Evolutionary conservation across 345 rosid species (phyloP).

Genomic region (Limnanthes douglasii): DNA sequence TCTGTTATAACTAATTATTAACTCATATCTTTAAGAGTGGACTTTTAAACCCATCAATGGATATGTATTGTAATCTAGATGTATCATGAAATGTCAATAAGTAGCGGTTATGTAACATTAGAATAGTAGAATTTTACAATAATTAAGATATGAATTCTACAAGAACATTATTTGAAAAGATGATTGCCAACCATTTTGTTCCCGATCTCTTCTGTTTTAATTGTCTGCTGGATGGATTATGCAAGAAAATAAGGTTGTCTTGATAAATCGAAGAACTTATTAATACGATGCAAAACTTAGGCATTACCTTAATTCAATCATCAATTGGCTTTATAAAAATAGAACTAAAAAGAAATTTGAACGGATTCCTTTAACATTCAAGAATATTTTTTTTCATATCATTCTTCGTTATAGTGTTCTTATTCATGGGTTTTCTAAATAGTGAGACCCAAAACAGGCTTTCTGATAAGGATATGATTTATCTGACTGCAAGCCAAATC

Average conservation of each 20-base stretch:
- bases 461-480: too few relatives aligned
- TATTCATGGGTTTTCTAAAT: slow-evolving; percentile 29
- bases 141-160: slow-evolving; percentile 27
- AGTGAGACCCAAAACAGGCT: slow-evolving; percentile 19
- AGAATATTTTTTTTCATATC: slow-evolving; percentile 22
- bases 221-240: slow-evolving; percentile 23
- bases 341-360: slow-evolving; percentile 22
- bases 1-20: slow-evolving; percentile 21
- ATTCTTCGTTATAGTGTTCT: slow-evolving; percentile 19
- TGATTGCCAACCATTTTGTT: slow-evolving; percentile 14
- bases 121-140: slow-evolving; percentile 20
- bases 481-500: too few relatives aligned
- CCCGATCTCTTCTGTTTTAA: slow-evolving; percentile 18
- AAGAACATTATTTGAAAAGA: slow-evolving; percentile 18
- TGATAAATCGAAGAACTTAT: slow-evolving; percentile 23
- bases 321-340: slow-evolving; percentile 23
- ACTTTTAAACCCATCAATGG: slow-evolving; percentile 10
- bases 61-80: slow-evolving; percentile 14
- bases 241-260: slow-evolving; percentile 16
- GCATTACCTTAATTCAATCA: slow-evolving; percentile 14
- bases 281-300: slow-evolving; percentile 14
- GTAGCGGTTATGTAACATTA: slow-evolving; percentile 15
- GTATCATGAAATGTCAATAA: slow-evolving; percentile 20
- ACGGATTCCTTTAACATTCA: slow-evolving; percentile 33
- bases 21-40: slow-evolving; percentile 19